Evolutionary conservation across 805 yeast species (phyloP).

Genomic region (Ogataea parapolymorpha): DNA sequence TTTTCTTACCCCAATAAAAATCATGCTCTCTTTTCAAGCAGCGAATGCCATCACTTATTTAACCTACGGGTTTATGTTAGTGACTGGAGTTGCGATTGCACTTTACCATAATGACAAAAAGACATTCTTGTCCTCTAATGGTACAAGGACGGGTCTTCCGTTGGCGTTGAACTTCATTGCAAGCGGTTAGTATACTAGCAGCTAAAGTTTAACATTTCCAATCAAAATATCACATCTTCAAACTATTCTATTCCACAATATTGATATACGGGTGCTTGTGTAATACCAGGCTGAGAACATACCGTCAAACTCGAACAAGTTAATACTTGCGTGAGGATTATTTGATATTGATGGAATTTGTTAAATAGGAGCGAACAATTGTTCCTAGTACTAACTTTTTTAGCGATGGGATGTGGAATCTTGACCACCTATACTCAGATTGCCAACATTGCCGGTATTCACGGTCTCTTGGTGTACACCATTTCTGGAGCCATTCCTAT

Average conservation of each 20-base stretch:
- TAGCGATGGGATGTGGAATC: conserved; percentile 88
- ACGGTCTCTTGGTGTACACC: conserved; percentile 81
- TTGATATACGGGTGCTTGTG: conserved; percentile 45
- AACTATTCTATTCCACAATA: conserved; percentile 24
- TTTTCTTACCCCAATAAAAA: not conserved
- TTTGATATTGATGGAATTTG: conserved; percentile 36
- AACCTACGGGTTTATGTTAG: conserved; percentile 53
- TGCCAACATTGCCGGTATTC: conserved; percentile 81
- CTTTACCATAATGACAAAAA: conserved; percentile 48
- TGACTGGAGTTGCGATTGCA: conserved; percentile 58
- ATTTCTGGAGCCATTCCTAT: conserved; percentile 81
- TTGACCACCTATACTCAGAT: conserved; percentile 82
- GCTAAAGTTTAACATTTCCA: conserved; percentile 13
- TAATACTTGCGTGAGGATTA: conserved; percentile 79
- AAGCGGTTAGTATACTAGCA: conserved; percentile 59
- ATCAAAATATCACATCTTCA: conserved; percentile 3
- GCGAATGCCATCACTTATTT: conserved; percentile 63
- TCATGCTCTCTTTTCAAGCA: conserved; percentile 40
- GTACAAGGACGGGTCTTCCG: conserved; percentile 77
- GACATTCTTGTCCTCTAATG: conserved; percentile 71
- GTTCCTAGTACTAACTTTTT: conserved; percentile 16
- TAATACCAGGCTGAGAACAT: conserved; percentile 55
- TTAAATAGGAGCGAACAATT: conserved; percentile 11
- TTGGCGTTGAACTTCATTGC: conserved; percentile 87
- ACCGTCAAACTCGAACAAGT: conserved; percentile 84